Base-by-base conservation (phyloP, 2,329 filamentous ascomycete genomes). In the Penicillium sp. region DNA sequence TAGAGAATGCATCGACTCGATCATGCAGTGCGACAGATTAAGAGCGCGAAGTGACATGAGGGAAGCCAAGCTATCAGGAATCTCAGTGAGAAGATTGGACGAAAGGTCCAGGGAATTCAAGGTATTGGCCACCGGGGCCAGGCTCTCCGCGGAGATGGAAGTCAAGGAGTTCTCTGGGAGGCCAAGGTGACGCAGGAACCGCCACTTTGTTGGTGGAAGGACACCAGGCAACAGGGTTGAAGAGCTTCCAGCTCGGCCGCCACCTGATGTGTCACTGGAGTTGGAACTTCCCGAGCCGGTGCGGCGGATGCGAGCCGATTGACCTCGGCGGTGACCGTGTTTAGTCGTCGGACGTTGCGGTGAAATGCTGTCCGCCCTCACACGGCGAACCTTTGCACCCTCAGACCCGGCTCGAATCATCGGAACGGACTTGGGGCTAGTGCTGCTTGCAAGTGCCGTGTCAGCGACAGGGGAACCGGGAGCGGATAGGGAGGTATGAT, bases 11-110 rank as follows among this genome's bases (percentile, higher is more conserved):
- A 99, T 81, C 16, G 92, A 95, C 66, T 93, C 90, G 61, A 99
- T 98, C 93, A 98, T 97, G 81, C 93, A 98, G 68, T 96, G 90
- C 4, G 93, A 96, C 26, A 99, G 82, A 68, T 99, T 98, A 53
- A 99, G 79, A 24, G 95, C 93, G 62, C 93, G 87, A n/a, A 99
- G 83, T 27, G 91, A 89, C 21, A 91, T 92, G 56, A 99, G 80
- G 10, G 86, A 90, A 13, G 93, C 89, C 56, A 99, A 79, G 67
- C 90, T 95, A 73, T 98, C 95, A 1, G 95, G 95, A 53, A 98
- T 89, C 73, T 97, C 90, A n/a, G 87, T 87, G 74, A 99, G 96
- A 31, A 96, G 85, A 69, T 99, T 99, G 50, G 87, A 87, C 1
- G 95, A 98, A 47, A 99, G 80, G 72, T 99, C 95, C 53, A 99